Base-by-base conservation (phyloP, 208 protist genomes). In the Crithidia fasciculata region DNA sequence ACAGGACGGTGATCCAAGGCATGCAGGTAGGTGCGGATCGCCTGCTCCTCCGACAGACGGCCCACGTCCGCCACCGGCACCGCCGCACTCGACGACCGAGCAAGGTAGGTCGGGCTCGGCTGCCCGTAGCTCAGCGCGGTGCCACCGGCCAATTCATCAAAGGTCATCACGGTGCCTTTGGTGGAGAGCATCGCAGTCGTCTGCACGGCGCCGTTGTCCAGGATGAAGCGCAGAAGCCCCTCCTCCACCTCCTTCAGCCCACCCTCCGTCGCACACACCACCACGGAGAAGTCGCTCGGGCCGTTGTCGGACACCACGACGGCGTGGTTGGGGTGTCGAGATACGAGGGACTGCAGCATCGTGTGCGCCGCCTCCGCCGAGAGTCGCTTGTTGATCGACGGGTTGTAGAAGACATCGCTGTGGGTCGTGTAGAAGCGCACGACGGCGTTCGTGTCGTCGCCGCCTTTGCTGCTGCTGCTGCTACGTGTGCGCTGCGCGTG, bases 151-250 rank as follows among this genome's bases (percentile, higher is more conserved):
- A 96, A 77, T 52, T 96, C 89, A 71, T 96, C 88, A 68, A 96
- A 96, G 8, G 92, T 96, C 88, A 96, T 93, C 40, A 96, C 87
- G 40, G 86, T 86, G 15, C 92, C 92, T 15, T 88, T 93, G 58
- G 85, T 89, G 12, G 88, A 75, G 2, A 96, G 75, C 82, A 89
- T 82, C 19, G 89, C 87, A 9, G 79, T 85, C 7, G 92, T 96
- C 40, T 90, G 93, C 18, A 90, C 92, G 18, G 84, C 80, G 5
- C 92, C 90, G 74, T 86, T 81, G 19, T 95, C 89, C 13, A 95
- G 80, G 50, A 96, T 83, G 81, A 82, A 96, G 36, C 79, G 81
- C 40, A 93, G 79, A 53, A 95, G 73, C 9, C 65, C 82, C 74
- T 91, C 78, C 79, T 95, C 89, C 56, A 95, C 63, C 59, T 78